Conservation (phyloP, 345 rosid genomes). For the Corymbia maculata region DNA sequence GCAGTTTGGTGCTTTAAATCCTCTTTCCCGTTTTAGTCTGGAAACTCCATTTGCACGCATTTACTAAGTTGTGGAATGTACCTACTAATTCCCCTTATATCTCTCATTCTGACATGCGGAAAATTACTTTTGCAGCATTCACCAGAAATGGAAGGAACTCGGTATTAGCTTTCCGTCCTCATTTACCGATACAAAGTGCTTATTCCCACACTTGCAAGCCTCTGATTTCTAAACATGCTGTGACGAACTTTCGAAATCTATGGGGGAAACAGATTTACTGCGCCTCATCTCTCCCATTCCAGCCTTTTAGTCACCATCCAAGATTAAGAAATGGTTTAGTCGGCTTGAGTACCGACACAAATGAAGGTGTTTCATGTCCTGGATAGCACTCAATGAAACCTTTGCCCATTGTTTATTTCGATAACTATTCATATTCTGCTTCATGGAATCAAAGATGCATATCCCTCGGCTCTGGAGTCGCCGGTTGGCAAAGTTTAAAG, state of each 20-base stretch:
- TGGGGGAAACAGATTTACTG: neutral
- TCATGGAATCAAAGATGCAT: neutral
- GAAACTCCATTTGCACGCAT: neutral
- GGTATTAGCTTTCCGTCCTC: fast-evolving
- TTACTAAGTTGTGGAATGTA: neutral
- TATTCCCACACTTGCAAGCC: neutral
- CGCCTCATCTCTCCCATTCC: neutral
- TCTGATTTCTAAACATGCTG: neutral
- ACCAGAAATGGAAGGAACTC: neutral
- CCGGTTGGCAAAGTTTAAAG: neutral
- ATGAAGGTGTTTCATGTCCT: neutral
- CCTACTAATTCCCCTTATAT: neutral
- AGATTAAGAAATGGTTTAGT: neutral
- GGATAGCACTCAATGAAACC: neutral
- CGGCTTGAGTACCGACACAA: neutral
- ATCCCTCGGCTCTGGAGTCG: neutral
- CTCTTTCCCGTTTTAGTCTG: neutral
- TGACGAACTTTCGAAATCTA: fast-evolving
- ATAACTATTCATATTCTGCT: neutral
- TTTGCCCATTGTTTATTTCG: neutral
- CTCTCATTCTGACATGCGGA: too few relatives aligned
- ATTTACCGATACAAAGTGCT: neutral
- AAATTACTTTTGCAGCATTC: neutral
- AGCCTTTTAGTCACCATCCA: neutral
- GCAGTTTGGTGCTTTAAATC: neutral